These are phyloP conservation scores for Flaveria linearis DNA, from an alignment of 129 eudicot species.

Conservation along the genomic window DNA sequence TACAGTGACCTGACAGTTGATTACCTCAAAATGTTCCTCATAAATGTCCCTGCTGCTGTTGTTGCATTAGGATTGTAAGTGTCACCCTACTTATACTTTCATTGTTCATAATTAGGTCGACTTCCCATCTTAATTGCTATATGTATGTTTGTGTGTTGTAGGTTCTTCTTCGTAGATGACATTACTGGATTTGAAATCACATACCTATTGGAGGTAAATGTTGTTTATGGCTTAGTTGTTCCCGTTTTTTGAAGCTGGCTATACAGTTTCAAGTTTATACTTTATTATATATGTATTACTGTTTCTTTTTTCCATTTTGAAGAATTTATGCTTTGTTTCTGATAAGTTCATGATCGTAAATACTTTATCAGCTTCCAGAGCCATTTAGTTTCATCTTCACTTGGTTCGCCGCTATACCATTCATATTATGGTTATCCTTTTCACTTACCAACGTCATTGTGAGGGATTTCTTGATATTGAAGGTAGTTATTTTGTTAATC, in stretches of 20 bases:
- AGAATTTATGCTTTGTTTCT: not conserved
- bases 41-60: constrained; percentile 91
- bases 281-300: not conserved
- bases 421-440: constrained; percentile 68
- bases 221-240: not conserved
- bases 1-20: constrained; percentile 88
- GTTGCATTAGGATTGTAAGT: constrained; percentile 94
- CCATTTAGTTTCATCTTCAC: constrained; percentile 98
- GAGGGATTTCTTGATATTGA: constrained; percentile 76
- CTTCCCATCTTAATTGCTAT: constrained; percentile 18
- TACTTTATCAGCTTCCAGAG: constrained; percentile 81
- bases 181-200: constrained; percentile 95
- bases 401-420: constrained; percentile 95
- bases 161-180: constrained; percentile 98
- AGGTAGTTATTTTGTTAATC: constrained; percentile 49
- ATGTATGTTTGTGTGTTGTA: constrained; percentile 29
- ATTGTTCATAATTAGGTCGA: not conserved
- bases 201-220: constrained; percentile 79
- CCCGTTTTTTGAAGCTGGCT: not conserved
- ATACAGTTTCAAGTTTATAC: no score
- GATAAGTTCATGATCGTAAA: not conserved
- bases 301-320: constrained; percentile 5
- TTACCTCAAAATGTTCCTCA: constrained; percentile 93
- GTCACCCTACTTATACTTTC: constrained; percentile 10
- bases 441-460: constrained; percentile 66